phyloP scores from a whole-genome alignment of 768 basidiomycete genomes.

The Boletus sp. region DNA sequence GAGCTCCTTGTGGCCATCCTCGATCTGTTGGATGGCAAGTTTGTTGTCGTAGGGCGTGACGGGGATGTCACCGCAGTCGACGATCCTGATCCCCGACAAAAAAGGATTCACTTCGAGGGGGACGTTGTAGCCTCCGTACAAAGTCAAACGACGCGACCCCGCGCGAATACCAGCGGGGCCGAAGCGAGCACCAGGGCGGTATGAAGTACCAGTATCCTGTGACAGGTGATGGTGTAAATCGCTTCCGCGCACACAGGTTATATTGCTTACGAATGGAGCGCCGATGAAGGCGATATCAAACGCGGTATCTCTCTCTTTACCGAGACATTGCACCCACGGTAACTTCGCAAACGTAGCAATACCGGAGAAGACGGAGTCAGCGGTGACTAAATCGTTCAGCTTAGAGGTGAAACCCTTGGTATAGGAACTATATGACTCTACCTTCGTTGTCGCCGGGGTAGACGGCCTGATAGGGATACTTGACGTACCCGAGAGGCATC shows the following conservation, averaged over 20 bases:
- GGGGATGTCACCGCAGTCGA: conserved; percentile 77
- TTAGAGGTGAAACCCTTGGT: background rate
- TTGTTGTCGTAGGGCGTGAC: conserved; percentile 79
- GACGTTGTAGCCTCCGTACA: conserved; percentile 78
- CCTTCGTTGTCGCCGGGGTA: conserved; percentile 60
- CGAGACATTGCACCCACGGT: conserved; percentile 80
- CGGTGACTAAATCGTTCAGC: conserved; percentile 49
- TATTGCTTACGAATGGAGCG: conserved; percentile 62
- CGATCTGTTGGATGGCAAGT: conserved; percentile 70
- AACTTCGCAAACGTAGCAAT: conserved; percentile 84
- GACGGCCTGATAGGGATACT: conserved; percentile 57
- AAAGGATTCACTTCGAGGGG: conserved; percentile 73
- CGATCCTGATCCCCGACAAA: conserved; percentile 59
- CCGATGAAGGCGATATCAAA: conserved; percentile 86
- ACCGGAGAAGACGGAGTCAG: conserved; percentile 78
- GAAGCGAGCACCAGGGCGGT: conserved; percentile 81
- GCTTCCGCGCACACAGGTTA: background rate
- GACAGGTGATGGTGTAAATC: background rate
- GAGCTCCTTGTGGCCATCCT: conserved; percentile 65
- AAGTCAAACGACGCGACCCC: conserved; percentile 69
- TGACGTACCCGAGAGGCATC: conserved; percentile 63
- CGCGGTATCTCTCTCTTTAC: conserved; percentile 48
- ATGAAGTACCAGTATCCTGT: conserved; percentile 71
- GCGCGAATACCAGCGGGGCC: conserved; percentile 81
- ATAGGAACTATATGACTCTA: conserved; percentile 12